These are phyloP conservation scores for sunflower (Helianthus annuus) DNA, from an alignment of 129 eudicot species.

Conservation along the genomic window DNA sequence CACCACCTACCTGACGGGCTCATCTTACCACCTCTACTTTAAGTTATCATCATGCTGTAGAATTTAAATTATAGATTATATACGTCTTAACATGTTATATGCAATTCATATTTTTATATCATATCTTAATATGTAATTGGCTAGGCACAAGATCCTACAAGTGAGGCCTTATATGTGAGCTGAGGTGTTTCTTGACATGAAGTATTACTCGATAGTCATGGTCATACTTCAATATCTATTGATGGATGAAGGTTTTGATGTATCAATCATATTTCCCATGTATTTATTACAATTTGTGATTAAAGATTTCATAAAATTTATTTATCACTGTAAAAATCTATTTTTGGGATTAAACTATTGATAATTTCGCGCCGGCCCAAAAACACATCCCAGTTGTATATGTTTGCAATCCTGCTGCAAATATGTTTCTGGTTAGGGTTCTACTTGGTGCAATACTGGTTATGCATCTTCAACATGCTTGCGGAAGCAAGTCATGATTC, in stretches of 20 bases:
- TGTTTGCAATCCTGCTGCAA: no score
- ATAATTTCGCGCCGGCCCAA: no score
- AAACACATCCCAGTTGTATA: no score
- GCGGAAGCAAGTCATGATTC: no score
- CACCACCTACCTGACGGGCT: neutral
- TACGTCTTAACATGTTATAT: no score
- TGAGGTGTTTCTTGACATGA: neutral
- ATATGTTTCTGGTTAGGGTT: no score
- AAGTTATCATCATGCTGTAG: neutral
- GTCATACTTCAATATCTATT: constrained; percentile 1
- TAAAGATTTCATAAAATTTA: neutral
- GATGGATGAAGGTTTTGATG: constrained; percentile 6
- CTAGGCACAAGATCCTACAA: constrained; percentile 10
- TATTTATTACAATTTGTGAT: constrained; percentile 20
- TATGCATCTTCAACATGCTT: no score
- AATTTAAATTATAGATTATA: neutral
- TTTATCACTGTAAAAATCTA: no score
- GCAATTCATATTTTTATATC: neutral
- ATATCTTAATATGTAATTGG: constrained; percentile 5
- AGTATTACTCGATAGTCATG: neutral
- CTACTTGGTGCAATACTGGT: no score
- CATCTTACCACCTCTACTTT: neutral
- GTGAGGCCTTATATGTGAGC: constrained; percentile 4
- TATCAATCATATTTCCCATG: constrained; percentile 8
- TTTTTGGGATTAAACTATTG: no score